Evolutionary conservation across 495 filamentous ascomycete genomes (phyloP), one percentile per base, ranked within the genome.

Genomic region (Antarctomyces pellizariae): DNA sequence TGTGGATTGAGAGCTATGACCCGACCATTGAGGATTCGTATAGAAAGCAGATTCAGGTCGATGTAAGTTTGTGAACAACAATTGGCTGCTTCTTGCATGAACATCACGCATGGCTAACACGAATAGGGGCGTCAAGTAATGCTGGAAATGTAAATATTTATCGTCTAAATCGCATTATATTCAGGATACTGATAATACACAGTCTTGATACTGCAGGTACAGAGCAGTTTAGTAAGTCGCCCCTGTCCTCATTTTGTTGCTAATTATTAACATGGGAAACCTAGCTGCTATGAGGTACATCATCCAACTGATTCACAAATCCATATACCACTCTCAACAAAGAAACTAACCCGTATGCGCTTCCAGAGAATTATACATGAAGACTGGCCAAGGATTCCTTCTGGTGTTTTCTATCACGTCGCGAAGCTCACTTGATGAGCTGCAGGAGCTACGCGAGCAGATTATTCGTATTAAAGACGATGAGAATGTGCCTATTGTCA

Each of bases 1-100:
- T 92, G 24, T 97, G 89, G 80, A 92, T 97, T 45, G 86, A 97
- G 52, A 83, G 75, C 48, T 97, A 97, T 52, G 86, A 97, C 49
- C 86, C 86, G 3, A 97, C 86, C 5, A 95, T 97, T 43, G 86
- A 97, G 52, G 82, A 97, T 52, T 91, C 86, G 22, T 97, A 95
- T 49, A 61, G 82, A 25, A 93, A 91, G 43, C 76, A 84, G 37
- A 72, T 91, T 21, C 69, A 84, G 37, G 80, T 97, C 32, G 86
- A 95, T 64, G 84, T 95, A 53, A 49, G 63, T 66, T 18, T 25
- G n/a, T n/a, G n/a, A n/a, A n/a, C n/a, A n/a, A n/a, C n/a, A n/a
- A n/a, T 7, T 9, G 13, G 22, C 22, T 7, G 15, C 25, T 22
- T 22, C 9, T 10, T 14, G 12, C 18, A 25, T 15, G 19, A 7